Percentiles rank a stretch among this genome's conserved stretches.
These are phyloP conservation scores for Tanacetum coccineum DNA, from an alignment of 129 eudicot species.

Conservation along the genomic window DNA sequence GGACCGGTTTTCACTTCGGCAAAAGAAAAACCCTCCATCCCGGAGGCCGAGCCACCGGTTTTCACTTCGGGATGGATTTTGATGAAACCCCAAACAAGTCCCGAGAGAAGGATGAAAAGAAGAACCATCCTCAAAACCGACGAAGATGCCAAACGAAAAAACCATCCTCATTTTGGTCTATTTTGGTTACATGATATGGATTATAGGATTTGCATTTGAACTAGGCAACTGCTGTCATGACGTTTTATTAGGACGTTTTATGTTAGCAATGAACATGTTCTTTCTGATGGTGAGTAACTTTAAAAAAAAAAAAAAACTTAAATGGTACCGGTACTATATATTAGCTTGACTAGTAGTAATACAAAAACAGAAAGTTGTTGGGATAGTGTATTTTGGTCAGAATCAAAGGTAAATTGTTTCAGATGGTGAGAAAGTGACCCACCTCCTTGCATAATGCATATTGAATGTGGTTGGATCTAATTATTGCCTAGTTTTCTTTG, in stretches of 20 bases:
- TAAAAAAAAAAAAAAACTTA: too few relatives aligned
- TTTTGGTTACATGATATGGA: constrained; percentile 14
- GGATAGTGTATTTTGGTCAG: constrained; percentile 12
- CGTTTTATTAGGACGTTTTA: neutral
- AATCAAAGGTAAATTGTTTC: constrained; percentile 19
- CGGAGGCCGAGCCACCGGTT: too few relatives aligned
- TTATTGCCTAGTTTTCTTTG: constrained; percentile 6
- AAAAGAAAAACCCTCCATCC: too few relatives aligned
- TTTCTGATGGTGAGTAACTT: too few relatives aligned
- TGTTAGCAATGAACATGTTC: neutral
- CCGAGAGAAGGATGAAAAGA: too few relatives aligned
- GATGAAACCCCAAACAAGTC: too few relatives aligned
- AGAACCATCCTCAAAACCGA: too few relatives aligned
- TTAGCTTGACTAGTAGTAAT: neutral
- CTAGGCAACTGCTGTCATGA: neutral
- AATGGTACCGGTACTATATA: neutral
- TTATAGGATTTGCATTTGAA: constrained; percentile 9
- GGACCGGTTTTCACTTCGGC: too few relatives aligned
- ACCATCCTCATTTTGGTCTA: constrained; percentile 4
- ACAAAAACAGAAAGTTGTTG: constrained; percentile 34
- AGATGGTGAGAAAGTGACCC: constrained; percentile 23
- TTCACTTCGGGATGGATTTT: too few relatives aligned
- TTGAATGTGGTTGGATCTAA: constrained; percentile 17
- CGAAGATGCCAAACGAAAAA: too few relatives aligned
- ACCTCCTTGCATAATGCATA: constrained; percentile 8